Evolutionary conservation across 1,284 basidiomycete genomes (phyloP), one percentile per base, ranked within the genome.

Genomic region (Phenoliferia sp.): DNA sequence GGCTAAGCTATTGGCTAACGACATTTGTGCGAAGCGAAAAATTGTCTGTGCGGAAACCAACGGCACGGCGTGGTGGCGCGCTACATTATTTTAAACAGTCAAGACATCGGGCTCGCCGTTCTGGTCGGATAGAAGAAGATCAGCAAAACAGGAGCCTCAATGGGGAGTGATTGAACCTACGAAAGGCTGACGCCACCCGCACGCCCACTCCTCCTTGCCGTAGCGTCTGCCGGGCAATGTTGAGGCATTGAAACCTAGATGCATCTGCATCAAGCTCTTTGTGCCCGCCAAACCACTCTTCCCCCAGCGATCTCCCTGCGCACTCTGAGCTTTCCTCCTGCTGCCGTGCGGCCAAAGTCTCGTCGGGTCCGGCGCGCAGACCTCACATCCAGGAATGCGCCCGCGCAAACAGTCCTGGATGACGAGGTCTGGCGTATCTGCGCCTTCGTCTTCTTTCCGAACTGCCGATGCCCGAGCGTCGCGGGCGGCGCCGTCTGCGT

Each of bases 161-260:
- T 19, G 1, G 7, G 15, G 19, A 50, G 32, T 2, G 16, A 57
- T 19, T 3, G 4, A 50, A 61, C 68, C 61, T 57, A 69, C 68
- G 28, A 70, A 70, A 17, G 69, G 69, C 31, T 70, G 69, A n/a
- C 69, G 44, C 69, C 69, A 70, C 0, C 69, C 69, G 29, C 69
- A 70, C 17, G 66, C 63, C 69, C 69, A 70, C 62, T 70, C 69
- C 61, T 70, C 69, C 64, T 65, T 55, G 15, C 69, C 69, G n/a
- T 70, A 70, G 61, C 59, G 59, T 32, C 69, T 35, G 16, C 69
- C 69, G 3, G 69, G 69, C 34, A 70, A 22, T n/a, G 69, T 70
- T 9, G 63, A 65, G 12, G 69, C 69, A 15, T 70, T 66, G 35
- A 63, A 70, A 31, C 69, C 69, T 2, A 70, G 36, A 48, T 70